These are phyloP conservation scores for Corynascus novoguineensis DNA, from an alignment of 495 filamentous ascomycete species.

Conservation along the genomic window DNA sequence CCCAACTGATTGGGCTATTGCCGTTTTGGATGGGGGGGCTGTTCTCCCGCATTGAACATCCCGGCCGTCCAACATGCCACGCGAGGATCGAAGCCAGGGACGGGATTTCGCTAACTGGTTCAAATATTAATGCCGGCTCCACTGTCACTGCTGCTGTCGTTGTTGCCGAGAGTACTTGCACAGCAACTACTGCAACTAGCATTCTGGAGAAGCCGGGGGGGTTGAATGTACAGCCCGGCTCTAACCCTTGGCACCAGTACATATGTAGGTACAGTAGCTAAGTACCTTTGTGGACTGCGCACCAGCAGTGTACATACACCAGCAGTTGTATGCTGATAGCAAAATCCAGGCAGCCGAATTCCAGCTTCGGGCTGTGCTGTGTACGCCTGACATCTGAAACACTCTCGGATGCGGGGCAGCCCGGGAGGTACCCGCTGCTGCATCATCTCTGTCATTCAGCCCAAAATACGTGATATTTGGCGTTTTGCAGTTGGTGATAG, in stretches of 20 bases:
- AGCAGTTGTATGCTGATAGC: neutral
- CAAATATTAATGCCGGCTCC: neutral
- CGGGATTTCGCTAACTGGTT: too few relatives aligned
- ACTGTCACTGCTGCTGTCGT: too few relatives aligned
- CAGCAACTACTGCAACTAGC: too few relatives aligned
- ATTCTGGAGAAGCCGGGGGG: neutral
- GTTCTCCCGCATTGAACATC: neutral
- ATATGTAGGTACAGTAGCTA: too few relatives aligned
- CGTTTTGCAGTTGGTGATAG: too few relatives aligned
- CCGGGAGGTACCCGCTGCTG: neutral
- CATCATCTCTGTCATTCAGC: too few relatives aligned
- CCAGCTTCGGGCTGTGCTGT: neutral
- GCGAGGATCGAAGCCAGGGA: slow-evolving; percentile 6
- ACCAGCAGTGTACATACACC: too few relatives aligned
- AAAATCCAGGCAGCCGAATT: slow-evolving; percentile 3
- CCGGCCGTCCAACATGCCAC: neutral
- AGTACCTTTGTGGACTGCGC: too few relatives aligned
- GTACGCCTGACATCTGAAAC: neutral
- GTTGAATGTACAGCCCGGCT: too few relatives aligned
- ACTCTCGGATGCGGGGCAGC: neutral
- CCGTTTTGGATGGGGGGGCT: neutral
- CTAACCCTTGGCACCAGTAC: too few relatives aligned
- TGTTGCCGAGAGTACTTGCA: neutral
- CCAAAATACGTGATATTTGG: neutral
- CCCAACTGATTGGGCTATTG: neutral